A percentile compares a stretch with the other conserved stretches of the same genome.
phyloP scores from a whole-genome alignment of 352 stramenopile species.

The Peronospora belbahrii region DNA sequence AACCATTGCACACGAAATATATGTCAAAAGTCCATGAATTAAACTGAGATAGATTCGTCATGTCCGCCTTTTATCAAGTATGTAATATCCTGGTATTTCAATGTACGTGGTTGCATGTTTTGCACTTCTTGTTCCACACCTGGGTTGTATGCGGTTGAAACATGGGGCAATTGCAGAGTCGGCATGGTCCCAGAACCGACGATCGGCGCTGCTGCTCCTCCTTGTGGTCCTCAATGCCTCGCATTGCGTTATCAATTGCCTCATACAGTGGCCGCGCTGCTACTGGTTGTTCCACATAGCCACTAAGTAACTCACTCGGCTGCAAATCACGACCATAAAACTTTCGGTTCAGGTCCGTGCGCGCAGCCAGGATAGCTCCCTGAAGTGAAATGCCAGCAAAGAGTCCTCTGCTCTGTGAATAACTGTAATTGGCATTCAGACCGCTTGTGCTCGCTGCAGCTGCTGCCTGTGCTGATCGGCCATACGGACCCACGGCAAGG shows the following conservation, averaged over 20 bases:
- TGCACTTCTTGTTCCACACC: constrained; percentile 71
- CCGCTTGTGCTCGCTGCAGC: constrained; percentile 48
- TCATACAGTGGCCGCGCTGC: constrained; percentile 51
- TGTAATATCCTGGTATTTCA: constrained; percentile 9
- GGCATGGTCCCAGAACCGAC: constrained; percentile 43
- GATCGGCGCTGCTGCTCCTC: constrained; percentile 34
- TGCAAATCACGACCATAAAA: constrained; percentile 79
- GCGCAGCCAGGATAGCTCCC: constrained; percentile 70
- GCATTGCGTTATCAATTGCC: constrained; percentile 49
- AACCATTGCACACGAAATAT: too few relatives aligned
- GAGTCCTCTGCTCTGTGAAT: constrained; percentile 87
- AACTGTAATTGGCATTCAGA: constrained; percentile 88
- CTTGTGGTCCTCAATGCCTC: constrained; percentile 36
- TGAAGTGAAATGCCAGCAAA: constrained; percentile 88
- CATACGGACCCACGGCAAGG: constrained; percentile 76
- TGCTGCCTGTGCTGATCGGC: constrained; percentile 59
- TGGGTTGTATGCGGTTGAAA: constrained; percentile 57
- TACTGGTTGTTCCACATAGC: constrained; percentile 37
- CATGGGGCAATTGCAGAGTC: constrained; percentile 51
- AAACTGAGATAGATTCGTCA: too few relatives aligned
- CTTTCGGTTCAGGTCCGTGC: constrained; percentile 84
- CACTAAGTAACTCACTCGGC: constrained; percentile 37
- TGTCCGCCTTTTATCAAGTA: too few relatives aligned
- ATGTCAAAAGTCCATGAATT: too few relatives aligned
- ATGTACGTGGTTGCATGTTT: constrained; percentile 56